These are phyloP conservation scores for Teratosphaeria pseudoeucalypti DNA, from an alignment of 2,329 filamentous ascomycete species.

Conservation along the genomic window DNA sequence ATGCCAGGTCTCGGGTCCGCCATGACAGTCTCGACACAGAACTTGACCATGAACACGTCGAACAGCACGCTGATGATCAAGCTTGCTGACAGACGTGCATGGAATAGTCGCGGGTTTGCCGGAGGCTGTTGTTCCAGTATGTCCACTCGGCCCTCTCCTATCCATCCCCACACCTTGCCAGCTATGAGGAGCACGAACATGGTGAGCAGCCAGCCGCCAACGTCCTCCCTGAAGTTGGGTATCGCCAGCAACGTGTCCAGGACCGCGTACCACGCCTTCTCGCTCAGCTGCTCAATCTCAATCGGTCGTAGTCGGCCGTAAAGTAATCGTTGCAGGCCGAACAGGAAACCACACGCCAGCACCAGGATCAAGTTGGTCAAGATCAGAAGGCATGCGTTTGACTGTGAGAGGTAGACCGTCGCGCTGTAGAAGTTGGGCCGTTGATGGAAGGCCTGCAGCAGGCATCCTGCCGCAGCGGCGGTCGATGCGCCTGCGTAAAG, in stretches of 20 bases:
- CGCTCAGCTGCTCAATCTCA: slow-evolving; percentile 93
- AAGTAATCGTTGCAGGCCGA: slow-evolving; percentile 77
- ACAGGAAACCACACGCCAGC: slow-evolving; percentile 68
- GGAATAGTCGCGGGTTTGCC: slow-evolving; percentile 77
- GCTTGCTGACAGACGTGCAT: slow-evolving; percentile 68
- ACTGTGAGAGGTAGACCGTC: slow-evolving; percentile 92
- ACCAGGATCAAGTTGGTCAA: slow-evolving; percentile 85
- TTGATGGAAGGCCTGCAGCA: slow-evolving; percentile 86
- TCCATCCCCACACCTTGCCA: slow-evolving; percentile 98
- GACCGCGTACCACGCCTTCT: slow-evolving; percentile 95
- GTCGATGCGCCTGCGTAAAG: slow-evolving; percentile 49
- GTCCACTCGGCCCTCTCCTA: slow-evolving; percentile 88
- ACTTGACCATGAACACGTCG: slow-evolving; percentile 68
- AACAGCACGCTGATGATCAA: slow-evolving; percentile 70
- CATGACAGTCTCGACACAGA: slow-evolving; percentile 72
- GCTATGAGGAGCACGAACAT: slow-evolving; percentile 93
- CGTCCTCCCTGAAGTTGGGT: slow-evolving; percentile 94
- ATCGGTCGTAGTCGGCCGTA: slow-evolving; percentile 84
- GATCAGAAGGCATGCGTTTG: slow-evolving; percentile 89
- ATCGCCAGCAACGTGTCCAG: slow-evolving; percentile 95
- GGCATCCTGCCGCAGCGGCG: slow-evolving; percentile 70
- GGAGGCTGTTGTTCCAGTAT: slow-evolving; percentile 92
- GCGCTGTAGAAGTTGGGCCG: slow-evolving; percentile 97
- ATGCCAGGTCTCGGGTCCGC: slow-evolving; percentile 86
- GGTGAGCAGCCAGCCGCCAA: slow-evolving; percentile 86